Evolutionary conservation across 305 asterid genomes (phyloP).

Genomic region (Fraxinus greggii): DNA sequence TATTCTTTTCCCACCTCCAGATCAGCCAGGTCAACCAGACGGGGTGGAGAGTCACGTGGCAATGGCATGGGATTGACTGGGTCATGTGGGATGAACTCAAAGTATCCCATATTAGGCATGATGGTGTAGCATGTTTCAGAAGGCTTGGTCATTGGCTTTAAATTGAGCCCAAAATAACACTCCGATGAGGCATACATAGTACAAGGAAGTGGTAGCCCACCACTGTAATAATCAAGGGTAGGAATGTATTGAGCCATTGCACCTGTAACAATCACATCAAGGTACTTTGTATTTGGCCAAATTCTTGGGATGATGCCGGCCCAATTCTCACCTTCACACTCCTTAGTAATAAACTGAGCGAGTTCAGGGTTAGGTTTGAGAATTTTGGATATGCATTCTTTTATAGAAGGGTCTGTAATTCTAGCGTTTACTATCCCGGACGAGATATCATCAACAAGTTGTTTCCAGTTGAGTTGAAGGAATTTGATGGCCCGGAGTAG

Average conservation of each 20-base stretch:
- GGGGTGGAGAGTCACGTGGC: conserved; percentile 13
- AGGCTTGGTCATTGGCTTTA: conserved; percentile 36
- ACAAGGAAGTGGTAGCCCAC: conserved; percentile 29
- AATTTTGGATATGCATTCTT: conserved; percentile 22
- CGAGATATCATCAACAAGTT: conserved; percentile 31
- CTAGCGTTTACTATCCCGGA: conserved; percentile 29
- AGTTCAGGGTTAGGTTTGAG: conserved; percentile 30
- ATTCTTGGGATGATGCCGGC: conserved; percentile 30
- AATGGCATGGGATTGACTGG: conserved; percentile 15
- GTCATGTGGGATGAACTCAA: conserved; percentile 36
- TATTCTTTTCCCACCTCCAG: conserved; percentile 33
- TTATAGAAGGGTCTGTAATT: conserved; percentile 23
- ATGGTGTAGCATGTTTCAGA: conserved; percentile 25
- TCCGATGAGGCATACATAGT: conserved; percentile 40
- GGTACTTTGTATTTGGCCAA: conserved; percentile 38
- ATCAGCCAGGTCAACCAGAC: conserved; percentile 31
- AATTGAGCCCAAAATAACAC: conserved; percentile 39
- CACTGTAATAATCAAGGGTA: conserved; percentile 34
- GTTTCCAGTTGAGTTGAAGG: conserved; percentile 32
- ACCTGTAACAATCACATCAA: conserved; percentile 36
- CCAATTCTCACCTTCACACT: conserved; percentile 32
- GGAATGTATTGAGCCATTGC: conserved; percentile 39
- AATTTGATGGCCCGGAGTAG: conserved; percentile 41
- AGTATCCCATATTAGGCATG: conserved; percentile 40
- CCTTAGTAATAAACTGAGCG: conserved; percentile 29